phyloP scores from a whole-genome alignment of 352 stramenopile species.

The Phytophthora meadii region DNA sequence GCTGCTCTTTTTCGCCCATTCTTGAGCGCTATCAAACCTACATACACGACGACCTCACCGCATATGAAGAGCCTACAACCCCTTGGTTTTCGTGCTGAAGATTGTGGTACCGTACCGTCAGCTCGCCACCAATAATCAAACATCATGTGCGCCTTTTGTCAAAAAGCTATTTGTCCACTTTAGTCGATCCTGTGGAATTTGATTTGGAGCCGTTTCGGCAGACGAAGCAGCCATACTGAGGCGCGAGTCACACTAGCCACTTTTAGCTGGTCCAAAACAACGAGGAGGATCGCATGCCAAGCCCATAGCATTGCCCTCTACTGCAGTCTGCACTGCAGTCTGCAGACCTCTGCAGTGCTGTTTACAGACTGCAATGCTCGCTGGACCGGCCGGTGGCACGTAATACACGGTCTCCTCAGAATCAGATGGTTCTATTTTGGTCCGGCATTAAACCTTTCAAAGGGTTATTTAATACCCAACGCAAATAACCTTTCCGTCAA shows the following conservation, averaged over 20 bases:
- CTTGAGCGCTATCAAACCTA: too few relatives aligned
- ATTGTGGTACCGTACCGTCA: background rate
- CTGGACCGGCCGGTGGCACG: too few relatives aligned
- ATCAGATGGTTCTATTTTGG: background rate
- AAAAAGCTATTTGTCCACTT: background rate
- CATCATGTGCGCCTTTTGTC: background rate
- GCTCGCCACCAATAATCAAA: constrained; percentile 6
- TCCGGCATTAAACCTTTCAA: background rate
- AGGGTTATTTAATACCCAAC: background rate
- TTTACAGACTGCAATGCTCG: too few relatives aligned
- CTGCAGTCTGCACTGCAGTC: too few relatives aligned
- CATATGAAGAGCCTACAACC: too few relatives aligned
- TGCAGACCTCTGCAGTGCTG: too few relatives aligned
- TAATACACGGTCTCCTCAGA: too few relatives aligned
- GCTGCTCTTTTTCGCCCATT: too few relatives aligned
- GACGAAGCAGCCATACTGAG: constrained; percentile 10
- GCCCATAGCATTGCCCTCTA: too few relatives aligned
- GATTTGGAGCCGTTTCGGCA: constrained; percentile 4
- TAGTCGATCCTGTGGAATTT: constrained; percentile 3
- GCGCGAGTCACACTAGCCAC: background rate
- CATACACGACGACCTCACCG: too few relatives aligned
- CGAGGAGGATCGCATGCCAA: too few relatives aligned
- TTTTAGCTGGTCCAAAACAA: constrained; percentile 1
- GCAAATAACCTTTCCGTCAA: background rate
- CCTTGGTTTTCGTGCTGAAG: background rate